These are phyloP conservation scores for Apiospora saccharicola DNA, from an alignment of 2,329 filamentous ascomycete species.

Conservation along the genomic window DNA sequence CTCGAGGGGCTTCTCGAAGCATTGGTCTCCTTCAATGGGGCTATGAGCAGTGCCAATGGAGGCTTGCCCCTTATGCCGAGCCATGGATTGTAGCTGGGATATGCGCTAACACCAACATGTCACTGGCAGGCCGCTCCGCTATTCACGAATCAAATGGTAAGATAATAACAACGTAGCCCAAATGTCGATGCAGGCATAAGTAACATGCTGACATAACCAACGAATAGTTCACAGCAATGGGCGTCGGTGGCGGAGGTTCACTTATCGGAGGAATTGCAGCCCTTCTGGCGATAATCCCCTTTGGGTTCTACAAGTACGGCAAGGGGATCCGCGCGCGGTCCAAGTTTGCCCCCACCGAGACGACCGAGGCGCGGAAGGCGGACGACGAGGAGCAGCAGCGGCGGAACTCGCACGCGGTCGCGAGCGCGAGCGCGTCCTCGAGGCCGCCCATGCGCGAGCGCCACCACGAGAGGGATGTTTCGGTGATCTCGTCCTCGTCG, in stretches of 20 bases:
- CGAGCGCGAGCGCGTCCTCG: neutral
- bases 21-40: no score
- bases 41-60: no score
- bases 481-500: conserved; percentile 12
- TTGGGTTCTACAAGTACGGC: conserved; percentile 63
- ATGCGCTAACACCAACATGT: neutral
- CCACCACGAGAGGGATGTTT: neutral
- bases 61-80: neutral
- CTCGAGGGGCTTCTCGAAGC: no score
- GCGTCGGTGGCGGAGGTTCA: conserved; percentile 65
- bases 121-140: conserved; percentile 55
- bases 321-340: conserved; percentile 48
- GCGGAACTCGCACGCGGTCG: neutral
- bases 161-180: neutral
- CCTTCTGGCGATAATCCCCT: conserved; percentile 61
- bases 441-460: neutral
- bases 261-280: conserved; percentile 54
- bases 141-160: conserved; percentile 60
- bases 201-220: neutral
- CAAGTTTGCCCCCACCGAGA: conserved; percentile 45
- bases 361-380: conserved; percentile 25
- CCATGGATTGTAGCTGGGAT: neutral
- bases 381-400: conserved; percentile 34
- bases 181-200: no score
- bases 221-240: conserved; percentile 58